Evolutionary conservation across 805 yeast species (phyloP).

Genomic region (Scheffersomyces coipomensis): DNA sequence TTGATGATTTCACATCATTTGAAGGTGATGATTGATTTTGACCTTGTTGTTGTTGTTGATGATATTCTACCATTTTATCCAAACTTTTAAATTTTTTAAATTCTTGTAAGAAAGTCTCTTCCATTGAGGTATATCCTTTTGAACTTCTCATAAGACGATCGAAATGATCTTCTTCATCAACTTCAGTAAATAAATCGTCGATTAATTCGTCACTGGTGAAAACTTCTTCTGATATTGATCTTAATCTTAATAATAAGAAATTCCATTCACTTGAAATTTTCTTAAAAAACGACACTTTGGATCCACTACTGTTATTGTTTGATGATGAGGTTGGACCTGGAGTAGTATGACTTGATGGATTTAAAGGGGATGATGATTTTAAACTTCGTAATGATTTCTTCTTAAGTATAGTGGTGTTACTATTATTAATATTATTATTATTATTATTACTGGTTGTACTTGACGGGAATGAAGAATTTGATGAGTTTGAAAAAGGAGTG

Average conservation of each 20-base stretch:
- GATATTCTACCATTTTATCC: conserved; percentile 27
- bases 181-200: conserved; percentile 48
- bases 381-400: not conserved
- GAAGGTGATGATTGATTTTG: not conserved
- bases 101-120: conserved; percentile 30
- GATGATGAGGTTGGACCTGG: conserved; percentile 9
- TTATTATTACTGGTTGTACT: not conserved
- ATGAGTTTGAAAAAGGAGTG: not conserved
- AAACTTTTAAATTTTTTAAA: conserved; percentile 29
- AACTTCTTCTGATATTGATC: conserved; percentile 47
- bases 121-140: conserved; percentile 23
- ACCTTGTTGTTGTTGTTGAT: conserved; percentile 9
- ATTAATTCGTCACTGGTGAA: conserved; percentile 49
- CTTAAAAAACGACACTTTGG: conserved; percentile 29
- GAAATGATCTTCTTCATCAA: conserved; percentile 28
- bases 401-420: not conserved
- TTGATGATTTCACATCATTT: conserved; percentile 11
- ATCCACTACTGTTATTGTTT: conserved; percentile 2
- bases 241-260: conserved; percentile 29
- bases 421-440: not conserved
- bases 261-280: conserved; percentile 40
- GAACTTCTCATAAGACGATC: conserved; percentile 16
- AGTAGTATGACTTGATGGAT: not conserved
- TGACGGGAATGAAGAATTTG: not conserved
- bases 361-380: not conserved